phyloP scores from a whole-genome alignment of 495 filamentous ascomycete genomes.

The Astrocystis sublimbata region DNA sequence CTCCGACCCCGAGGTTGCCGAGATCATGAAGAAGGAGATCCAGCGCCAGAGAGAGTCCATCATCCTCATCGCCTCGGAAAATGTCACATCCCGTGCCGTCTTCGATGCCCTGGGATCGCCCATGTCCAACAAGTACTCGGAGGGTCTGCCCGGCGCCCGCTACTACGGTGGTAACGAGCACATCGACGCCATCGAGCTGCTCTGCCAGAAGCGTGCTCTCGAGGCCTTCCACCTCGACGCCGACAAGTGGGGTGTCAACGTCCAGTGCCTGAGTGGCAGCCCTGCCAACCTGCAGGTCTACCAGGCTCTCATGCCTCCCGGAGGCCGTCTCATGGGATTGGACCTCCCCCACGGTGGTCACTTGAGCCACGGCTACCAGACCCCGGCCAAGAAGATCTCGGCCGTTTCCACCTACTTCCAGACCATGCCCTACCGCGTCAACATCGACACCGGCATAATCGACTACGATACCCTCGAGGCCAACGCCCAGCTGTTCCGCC shows the following conservation, averaged over 20 bases:
- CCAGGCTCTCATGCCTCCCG: conserved; percentile 96
- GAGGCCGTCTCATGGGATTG: conserved; percentile 95
- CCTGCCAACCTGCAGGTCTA: conserved; percentile 98
- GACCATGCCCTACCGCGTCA: conserved; percentile 89
- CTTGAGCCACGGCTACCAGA: conserved; percentile 98
- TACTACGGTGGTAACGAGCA: conserved; percentile 99
- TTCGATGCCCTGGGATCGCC: conserved; percentile 87
- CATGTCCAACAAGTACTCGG: conserved; percentile 99
- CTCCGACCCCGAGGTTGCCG: conserved; percentile 85
- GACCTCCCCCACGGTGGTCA: conserved; percentile 98
- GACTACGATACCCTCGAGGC: conserved; percentile 94
- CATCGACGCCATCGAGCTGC: conserved; percentile 93
- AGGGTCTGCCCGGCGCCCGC: conserved; percentile 96
- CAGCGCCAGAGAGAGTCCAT: conserved; percentile 97
- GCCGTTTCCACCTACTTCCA: conserved; percentile 94
- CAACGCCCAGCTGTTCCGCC: conserved; percentile 91
- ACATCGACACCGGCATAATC: conserved; percentile 91
- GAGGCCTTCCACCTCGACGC: conserved; percentile 85
- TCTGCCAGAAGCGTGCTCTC: conserved; percentile 93
- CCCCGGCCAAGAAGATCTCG: conserved; percentile 86
- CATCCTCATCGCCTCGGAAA: conserved; percentile 94
- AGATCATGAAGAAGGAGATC: conserved; percentile 95
- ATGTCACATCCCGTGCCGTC: conserved; percentile 85
- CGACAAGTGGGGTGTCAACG: conserved; percentile 97
- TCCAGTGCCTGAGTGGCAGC: conserved; percentile 88